A percentile compares a stretch with the other conserved stretches of the same genome.
These are phyloP conservation scores for Cutaneotrichosporon sp. DNA, from an alignment of 1,284 basidiomycete genomes.

Conservation along the genomic window DNA sequence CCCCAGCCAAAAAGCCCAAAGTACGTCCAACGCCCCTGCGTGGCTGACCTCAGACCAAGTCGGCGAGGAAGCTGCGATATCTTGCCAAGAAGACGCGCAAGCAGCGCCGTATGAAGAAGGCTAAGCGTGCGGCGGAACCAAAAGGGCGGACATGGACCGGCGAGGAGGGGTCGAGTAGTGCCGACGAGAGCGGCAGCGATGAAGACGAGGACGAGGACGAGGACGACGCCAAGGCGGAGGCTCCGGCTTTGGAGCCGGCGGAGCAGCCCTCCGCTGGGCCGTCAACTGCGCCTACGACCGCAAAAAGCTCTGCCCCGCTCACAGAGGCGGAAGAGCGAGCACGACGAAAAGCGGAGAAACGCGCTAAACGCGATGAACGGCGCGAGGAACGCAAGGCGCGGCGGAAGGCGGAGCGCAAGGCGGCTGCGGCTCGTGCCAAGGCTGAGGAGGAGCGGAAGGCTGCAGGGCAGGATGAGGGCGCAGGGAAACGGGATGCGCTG, in stretches of 20 bases:
- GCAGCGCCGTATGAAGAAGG: constrained; percentile 55
- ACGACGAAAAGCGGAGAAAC: constrained; percentile 10
- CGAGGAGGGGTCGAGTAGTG: constrained; percentile 6
- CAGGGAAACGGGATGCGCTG: background rate
- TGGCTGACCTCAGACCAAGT: constrained; percentile 18
- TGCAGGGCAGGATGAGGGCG: constrained; percentile 19
- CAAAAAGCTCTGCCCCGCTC: background rate
- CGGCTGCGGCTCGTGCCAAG: constrained; percentile 1
- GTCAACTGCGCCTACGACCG: background rate
- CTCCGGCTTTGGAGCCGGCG: no score
- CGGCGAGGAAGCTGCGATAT: constrained; percentile 59
- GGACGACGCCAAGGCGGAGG: constrained; percentile 1
- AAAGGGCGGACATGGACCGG: constrained; percentile 33
- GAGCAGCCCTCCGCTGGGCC: background rate
- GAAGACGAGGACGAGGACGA: constrained; percentile 2
- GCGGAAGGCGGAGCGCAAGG: constrained; percentile 10
- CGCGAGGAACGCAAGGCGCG: constrained; percentile 13
- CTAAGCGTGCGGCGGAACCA: constrained; percentile 42
- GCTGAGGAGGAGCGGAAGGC: constrained; percentile 1
- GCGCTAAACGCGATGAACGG: constrained; percentile 18
- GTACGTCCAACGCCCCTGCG: constrained; percentile 4
- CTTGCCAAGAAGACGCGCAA: constrained; percentile 61
- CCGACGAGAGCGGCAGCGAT: constrained; percentile 8
- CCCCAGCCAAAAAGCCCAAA: constrained; percentile 23
- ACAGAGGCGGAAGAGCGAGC: constrained; percentile 5